Conservation (phyloP, 75 land plant species). For the Isoetes taiwanensis region DNA sequence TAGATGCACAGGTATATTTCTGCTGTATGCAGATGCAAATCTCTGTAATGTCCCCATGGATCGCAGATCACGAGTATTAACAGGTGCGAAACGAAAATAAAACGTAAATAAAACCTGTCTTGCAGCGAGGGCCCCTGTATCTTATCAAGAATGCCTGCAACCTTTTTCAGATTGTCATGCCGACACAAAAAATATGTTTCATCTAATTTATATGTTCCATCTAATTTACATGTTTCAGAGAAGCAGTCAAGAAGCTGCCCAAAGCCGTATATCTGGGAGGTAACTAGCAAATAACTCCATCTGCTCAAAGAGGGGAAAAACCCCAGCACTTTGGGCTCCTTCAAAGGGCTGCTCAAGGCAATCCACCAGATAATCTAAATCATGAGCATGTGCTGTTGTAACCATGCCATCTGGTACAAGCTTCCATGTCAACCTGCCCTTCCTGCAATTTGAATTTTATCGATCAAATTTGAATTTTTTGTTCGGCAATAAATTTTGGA, state of each 20-base stretch:
- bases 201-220: too few relatives aligned
- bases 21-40: neutral
- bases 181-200: neutral
- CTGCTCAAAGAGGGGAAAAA: neutral
- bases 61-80: neutral
- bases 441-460: too few relatives aligned
- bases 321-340: neutral
- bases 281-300: slow-evolving; percentile 5
- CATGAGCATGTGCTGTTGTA: neutral
- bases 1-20: neutral
- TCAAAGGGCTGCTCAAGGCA: neutral
- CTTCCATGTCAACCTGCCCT: slow-evolving; percentile 3
- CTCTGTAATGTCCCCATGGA: slow-evolving; percentile 4
- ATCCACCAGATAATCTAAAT: neutral
- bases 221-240: neutral
- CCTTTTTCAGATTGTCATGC: slow-evolving; percentile 7
- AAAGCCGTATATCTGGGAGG: neutral
- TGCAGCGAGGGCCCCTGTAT: neutral
- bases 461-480: too few relatives aligned
- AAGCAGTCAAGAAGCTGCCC: slow-evolving; percentile 3
- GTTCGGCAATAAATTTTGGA: too few relatives aligned
- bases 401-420: neutral
- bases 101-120: neutral
- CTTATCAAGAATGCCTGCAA: neutral
- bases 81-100: slow-evolving; percentile 1